Evolutionary conservation across 225 moss, liverwort and hornwort genomes (phyloP).

Genomic region (Rhytidiadelphus loreus): DNA sequence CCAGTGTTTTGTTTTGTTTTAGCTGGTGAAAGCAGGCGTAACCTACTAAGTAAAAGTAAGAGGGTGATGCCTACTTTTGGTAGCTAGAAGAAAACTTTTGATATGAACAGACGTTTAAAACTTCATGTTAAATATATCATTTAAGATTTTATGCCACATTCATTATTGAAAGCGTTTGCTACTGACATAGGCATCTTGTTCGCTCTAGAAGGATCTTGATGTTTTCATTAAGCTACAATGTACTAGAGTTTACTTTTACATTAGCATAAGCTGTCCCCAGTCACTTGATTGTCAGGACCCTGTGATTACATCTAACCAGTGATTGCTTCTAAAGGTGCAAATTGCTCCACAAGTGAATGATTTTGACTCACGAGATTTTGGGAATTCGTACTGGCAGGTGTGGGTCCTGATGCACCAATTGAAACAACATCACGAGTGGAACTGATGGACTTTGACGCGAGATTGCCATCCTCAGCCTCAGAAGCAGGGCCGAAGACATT

Average conservation of each 20-base stretch:
- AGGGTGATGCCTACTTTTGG: neutral
- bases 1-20: neutral
- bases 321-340: neutral
- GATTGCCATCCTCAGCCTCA: slow-evolving; percentile 25
- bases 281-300: neutral
- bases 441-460: slow-evolving; percentile 40
- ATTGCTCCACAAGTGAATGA: neutral
- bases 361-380: neutral
- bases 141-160: neutral
- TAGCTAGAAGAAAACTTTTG: neutral
- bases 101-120: neutral
- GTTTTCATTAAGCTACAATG: neutral
- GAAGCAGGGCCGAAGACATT: slow-evolving; percentile 38
- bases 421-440: slow-evolving; percentile 55
- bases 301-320: neutral
- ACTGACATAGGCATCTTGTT: neutral
- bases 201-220: neutral
- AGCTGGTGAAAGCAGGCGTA: neutral
- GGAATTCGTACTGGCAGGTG: neutral
- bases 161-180: neutral
- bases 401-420: slow-evolving; percentile 23
- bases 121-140: neutral
- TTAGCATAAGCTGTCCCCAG: neutral
- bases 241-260: neutral
- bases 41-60: neutral